Evolutionary conservation across 352 stramenopile genomes (phyloP).

Genomic region (Phytophthora megakarya): DNA sequence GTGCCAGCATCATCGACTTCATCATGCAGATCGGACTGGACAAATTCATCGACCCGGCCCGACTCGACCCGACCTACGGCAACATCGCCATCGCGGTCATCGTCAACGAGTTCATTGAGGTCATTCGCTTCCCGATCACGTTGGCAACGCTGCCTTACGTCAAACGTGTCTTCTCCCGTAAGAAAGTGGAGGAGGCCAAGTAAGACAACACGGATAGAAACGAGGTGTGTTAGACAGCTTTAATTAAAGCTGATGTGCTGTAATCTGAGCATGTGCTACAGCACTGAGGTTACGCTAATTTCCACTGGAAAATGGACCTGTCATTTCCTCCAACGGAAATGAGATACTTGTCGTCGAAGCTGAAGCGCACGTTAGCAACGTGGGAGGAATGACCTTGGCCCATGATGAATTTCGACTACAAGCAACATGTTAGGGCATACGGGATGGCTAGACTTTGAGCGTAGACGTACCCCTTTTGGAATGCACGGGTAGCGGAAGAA

Average conservation of each 20-base stretch:
- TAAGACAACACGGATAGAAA: slow-evolving; percentile 31
- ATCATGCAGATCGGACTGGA: slow-evolving; percentile 84
- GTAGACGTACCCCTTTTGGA: slow-evolving; percentile 53
- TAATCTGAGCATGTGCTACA: not conserved
- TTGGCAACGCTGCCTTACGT: slow-evolving; percentile 82
- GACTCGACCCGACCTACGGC: slow-evolving; percentile 83
- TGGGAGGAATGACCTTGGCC: slow-evolving; percentile 79
- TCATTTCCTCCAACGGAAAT: slow-evolving; percentile 86
- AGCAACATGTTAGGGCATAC: slow-evolving; percentile 9
- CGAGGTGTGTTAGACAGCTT: slow-evolving; percentile 20
- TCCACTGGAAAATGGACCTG: slow-evolving; percentile 88
- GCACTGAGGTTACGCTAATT: slow-evolving; percentile 39
- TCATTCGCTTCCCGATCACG: slow-evolving; percentile 86
- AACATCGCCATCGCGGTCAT: slow-evolving; percentile 88
- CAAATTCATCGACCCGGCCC: slow-evolving; percentile 70
- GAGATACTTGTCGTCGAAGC: slow-evolving; percentile 80
- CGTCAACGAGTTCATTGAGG: slow-evolving; percentile 86
- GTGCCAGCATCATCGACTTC: slow-evolving; percentile 83
- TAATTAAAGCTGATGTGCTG: too few species aligned
- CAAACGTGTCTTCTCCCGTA: slow-evolving; percentile 70
- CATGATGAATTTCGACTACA: slow-evolving; percentile 56
- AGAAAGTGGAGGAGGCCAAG: slow-evolving; percentile 41
- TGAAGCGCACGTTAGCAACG: slow-evolving; percentile 85
- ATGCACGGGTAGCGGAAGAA: slow-evolving; percentile 88
- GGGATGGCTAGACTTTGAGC: not conserved